Percentiles rank a stretch among this genome's conserved stretches.
Conservation (phyloP, 371 early-diverging fungal genomes). For the Syncephalastrum sp. region DNA sequence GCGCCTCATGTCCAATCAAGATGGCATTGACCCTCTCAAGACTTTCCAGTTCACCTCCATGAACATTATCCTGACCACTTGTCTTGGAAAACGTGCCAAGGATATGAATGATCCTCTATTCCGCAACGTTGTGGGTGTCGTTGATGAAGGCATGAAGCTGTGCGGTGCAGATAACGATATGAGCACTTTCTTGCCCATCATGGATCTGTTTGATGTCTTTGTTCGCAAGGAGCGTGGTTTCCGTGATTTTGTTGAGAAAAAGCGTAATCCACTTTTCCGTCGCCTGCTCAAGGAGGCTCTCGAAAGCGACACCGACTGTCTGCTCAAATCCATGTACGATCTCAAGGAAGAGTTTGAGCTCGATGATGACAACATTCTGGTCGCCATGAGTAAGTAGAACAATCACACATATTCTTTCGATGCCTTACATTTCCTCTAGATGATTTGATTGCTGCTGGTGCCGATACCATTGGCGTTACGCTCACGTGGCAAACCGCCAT, state of each 20-base stretch:
- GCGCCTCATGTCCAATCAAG: neutral
- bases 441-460: slow-evolving; percentile 13
- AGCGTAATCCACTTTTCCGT: neutral
- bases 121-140: neutral
- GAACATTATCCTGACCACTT: slow-evolving; percentile 12
- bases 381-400: slow-evolving; percentile 15
- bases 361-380: slow-evolving; percentile 10
- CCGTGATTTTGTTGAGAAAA: neutral
- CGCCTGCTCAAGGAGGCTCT: neutral
- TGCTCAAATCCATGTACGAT: slow-evolving; percentile 8
- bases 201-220: neutral
- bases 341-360: slow-evolving; percentile 9
- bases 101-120: slow-evolving; percentile 4
- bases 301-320: slow-evolving; percentile 3
- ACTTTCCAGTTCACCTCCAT: slow-evolving; percentile 8
- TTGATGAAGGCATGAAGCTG: neutral
- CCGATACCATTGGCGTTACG: slow-evolving; percentile 10
- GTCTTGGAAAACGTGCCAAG: slow-evolving; percentile 12
- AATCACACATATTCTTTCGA: neutral
- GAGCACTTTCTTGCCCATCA: slow-evolving; percentile 9
- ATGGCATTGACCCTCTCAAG: slow-evolving; percentile 5
- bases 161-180: slow-evolving; percentile 3
- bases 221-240: neutral
- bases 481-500: slow-evolving; percentile 9
- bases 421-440: neutral